These are phyloP conservation scores for Camellia sinensis DNA, from an alignment of 148 eudicot species.

Conservation along the genomic window DNA sequence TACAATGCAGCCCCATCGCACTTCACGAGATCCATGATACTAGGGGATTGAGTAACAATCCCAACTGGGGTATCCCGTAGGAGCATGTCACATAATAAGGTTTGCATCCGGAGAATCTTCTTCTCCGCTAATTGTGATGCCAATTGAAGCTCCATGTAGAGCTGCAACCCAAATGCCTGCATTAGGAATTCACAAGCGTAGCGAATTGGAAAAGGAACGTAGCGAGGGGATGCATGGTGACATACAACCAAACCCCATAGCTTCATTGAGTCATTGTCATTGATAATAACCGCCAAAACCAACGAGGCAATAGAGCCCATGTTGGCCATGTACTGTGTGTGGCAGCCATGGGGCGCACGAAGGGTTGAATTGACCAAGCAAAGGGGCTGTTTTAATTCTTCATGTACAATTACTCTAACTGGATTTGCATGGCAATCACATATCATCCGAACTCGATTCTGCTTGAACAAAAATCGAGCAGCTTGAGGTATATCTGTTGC, in stretches of 20 bases:
- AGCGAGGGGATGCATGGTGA: constrained; percentile 41
- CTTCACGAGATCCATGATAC: constrained; percentile 43
- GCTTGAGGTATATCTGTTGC: constrained; percentile 52
- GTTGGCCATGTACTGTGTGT: constrained; percentile 37
- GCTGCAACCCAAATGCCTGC: constrained; percentile 45
- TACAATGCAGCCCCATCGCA: constrained; percentile 48
- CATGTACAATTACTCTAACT: constrained; percentile 30
- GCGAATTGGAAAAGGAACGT: constrained; percentile 35
- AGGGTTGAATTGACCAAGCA: constrained; percentile 43
- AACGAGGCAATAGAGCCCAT: constrained; percentile 43
- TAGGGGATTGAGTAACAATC: constrained; percentile 41
- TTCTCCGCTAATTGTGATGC: constrained; percentile 37
- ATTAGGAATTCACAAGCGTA: constrained; percentile 43
- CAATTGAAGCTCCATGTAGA: constrained; percentile 41
- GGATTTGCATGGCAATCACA: constrained; percentile 31
- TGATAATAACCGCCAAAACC: constrained; percentile 34
- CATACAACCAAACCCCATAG: constrained; percentile 53
- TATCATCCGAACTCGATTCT: constrained; percentile 40
- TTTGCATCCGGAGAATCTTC: constrained; percentile 31
- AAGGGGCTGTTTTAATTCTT: constrained; percentile 33
- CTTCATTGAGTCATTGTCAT: constrained; percentile 21
- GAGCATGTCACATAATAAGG: constrained; percentile 44
- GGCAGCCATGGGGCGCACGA: constrained; percentile 41
- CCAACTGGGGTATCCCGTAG: constrained; percentile 37
- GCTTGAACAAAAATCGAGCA: constrained; percentile 43